Percentiles rank a stretch among this genome's conserved stretches.
Conservation (phyloP, 202 grass and related monocot genomes). For the Carex arenaria region DNA sequence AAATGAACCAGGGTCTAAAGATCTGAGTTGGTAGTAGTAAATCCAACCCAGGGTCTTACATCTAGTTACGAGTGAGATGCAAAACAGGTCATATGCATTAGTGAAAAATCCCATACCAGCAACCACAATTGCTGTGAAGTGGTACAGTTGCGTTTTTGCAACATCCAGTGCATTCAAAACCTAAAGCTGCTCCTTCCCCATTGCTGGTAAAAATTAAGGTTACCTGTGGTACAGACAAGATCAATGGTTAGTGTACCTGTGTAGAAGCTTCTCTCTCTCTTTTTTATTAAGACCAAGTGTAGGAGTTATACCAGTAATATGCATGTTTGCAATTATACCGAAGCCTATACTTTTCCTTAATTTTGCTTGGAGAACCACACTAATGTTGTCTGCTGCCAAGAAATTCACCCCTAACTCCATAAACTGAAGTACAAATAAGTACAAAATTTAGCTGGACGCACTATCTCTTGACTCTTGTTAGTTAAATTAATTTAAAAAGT, state of each 20-base stretch:
- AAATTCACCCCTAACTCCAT: constrained; percentile 93
- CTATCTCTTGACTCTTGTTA: not conserved
- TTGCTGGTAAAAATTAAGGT: too few relatives aligned
- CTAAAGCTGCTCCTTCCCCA: too few relatives aligned
- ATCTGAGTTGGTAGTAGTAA: constrained; percentile 40
- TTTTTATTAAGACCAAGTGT: too few relatives aligned
- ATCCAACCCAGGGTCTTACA: constrained; percentile 57
- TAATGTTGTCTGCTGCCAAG: constrained; percentile 78
- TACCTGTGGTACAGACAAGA: too few relatives aligned
- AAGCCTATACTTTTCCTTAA: constrained; percentile 68
- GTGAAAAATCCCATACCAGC: constrained; percentile 60
- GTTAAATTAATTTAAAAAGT: not conserved
- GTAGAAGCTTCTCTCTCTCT: too few relatives aligned
- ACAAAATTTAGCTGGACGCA: not conserved
- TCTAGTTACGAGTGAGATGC: constrained; percentile 53
- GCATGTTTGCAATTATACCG: constrained; percentile 85
- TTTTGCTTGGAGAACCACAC: constrained; percentile 74
- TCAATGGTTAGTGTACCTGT: too few relatives aligned
- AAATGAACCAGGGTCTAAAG: constrained; percentile 27
- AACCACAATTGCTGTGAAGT: constrained; percentile 58
- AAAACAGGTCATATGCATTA: constrained; percentile 49
- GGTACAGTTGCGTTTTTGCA: constrained; percentile 60
- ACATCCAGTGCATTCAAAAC: too few relatives aligned
- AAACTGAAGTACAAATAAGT: constrained; percentile 39
- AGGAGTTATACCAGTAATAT: constrained; percentile 65